Conservation (phyloP, 208 protist species). For the Leishmania tarentolae region DNA sequence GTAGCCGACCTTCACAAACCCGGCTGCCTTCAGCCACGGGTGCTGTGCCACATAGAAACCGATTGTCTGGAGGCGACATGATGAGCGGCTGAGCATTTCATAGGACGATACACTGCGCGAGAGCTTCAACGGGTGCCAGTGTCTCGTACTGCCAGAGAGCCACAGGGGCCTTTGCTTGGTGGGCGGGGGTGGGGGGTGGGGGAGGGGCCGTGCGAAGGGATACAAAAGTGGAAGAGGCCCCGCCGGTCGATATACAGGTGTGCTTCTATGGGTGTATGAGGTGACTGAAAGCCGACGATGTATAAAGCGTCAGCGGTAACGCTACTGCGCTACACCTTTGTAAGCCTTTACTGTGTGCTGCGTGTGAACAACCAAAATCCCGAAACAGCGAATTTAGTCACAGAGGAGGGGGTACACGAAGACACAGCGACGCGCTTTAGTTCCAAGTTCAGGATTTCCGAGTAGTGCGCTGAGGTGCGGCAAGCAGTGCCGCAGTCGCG, state of each 20-base stretch:
- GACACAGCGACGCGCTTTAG: not conserved
- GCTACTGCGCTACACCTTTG: not conserved
- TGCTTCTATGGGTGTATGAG: constrained; percentile 8
- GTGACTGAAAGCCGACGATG: not conserved
- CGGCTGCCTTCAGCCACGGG: constrained; percentile 60
- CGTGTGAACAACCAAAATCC: no score
- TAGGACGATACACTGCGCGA: not conserved
- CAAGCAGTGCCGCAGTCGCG: not conserved
- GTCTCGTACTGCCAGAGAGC: not conserved
- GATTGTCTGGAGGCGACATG: constrained; percentile 18
- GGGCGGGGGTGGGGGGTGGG: no score
- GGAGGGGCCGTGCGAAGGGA: not conserved
- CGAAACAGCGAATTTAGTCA: not conserved
- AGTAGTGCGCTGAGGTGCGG: not conserved
- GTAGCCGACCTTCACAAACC: constrained; percentile 76
- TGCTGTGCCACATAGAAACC: constrained; percentile 79
- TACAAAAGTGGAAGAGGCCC: no score
- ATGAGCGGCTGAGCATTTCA: constrained; percentile 26
- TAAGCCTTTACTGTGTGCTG: not conserved
- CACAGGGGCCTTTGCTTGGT: not conserved
- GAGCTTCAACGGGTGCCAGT: not conserved
- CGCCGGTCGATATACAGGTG: not conserved
- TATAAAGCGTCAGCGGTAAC: not conserved
- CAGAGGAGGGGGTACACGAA: not conserved
- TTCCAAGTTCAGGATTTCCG: not conserved